These are phyloP conservation scores for Jimgerdemannia flammicorona DNA, from an alignment of 192 early-diverging fungal species.

Conservation along the genomic window DNA sequence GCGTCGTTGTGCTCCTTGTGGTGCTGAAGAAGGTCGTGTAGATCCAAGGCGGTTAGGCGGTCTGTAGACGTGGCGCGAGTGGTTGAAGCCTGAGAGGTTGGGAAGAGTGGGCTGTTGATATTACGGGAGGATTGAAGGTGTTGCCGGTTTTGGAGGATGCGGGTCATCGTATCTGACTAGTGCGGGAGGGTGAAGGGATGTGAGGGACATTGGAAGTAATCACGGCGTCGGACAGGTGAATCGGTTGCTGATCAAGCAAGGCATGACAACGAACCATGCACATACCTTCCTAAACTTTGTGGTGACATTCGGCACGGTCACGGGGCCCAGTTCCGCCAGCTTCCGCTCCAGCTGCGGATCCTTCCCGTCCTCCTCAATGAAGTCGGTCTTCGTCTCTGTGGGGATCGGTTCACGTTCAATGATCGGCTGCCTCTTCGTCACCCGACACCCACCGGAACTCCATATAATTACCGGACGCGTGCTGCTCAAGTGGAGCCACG, in stretches of 20 bases:
- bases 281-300: background rate
- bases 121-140: background rate
- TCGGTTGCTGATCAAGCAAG: no score
- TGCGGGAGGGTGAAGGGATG: background rate
- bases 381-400: background rate
- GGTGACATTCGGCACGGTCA: background rate
- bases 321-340: constrained; percentile 1
- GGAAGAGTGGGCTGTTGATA: background rate
- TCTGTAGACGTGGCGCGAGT: no score
- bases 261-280: background rate
- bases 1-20: background rate
- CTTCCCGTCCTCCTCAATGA: constrained; percentile 1
- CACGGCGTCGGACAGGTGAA: no score
- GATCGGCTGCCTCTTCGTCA: background rate
- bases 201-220: no score
- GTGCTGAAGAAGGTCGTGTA: background rate
- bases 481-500: background rate
- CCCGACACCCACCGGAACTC: no score
- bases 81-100: no score
- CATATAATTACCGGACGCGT: background rate
- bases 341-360: background rate
- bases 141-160: background rate
- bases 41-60: background rate
- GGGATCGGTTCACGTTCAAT: background rate
- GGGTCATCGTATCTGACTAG: background rate